Evolutionary conservation across 768 basidiomycete genomes (phyloP).

Genomic region (Hortiboletus campestris): DNA sequence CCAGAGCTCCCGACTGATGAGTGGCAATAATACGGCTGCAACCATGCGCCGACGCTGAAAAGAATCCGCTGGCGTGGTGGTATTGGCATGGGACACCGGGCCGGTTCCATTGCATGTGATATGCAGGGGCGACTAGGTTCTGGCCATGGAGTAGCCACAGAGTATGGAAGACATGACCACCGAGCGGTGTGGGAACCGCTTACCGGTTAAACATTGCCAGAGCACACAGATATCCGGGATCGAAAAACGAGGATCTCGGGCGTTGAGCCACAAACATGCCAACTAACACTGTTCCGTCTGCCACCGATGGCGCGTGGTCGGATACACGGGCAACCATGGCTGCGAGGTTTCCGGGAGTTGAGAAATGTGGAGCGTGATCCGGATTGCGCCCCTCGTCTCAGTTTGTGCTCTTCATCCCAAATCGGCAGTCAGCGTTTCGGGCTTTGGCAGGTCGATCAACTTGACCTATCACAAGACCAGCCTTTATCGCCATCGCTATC

Average conservation of each 20-base stretch:
- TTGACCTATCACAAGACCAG: neutral
- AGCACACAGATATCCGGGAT: neutral
- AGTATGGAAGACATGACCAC: neutral
- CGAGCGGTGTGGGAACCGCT: neutral
- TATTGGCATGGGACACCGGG: neutral
- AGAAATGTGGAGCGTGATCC: neutral
- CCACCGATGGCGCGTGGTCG: neutral
- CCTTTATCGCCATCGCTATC: constrained; percentile 1
- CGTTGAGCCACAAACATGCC: neutral
- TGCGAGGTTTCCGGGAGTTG: neutral
- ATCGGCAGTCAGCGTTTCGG: constrained; percentile 1
- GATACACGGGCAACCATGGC: neutral
- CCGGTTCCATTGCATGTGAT: neutral
- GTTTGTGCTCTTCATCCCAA: neutral
- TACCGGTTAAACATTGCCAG: neutral
- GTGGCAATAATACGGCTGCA: neutral
- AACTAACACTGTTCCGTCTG: neutral
- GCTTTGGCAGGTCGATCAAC: constrained; percentile 1
- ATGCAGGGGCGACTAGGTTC: constrained; percentile 4
- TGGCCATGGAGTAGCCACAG: neutral
- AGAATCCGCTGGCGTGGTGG: no score
- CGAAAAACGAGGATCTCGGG: neutral
- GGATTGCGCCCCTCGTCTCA: neutral
- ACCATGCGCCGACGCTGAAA: no score
- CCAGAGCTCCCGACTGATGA: neutral